Evolutionary conservation across 2,329 filamentous ascomycete genomes (phyloP).

Genomic region (Trichoderma aggressivum): DNA sequence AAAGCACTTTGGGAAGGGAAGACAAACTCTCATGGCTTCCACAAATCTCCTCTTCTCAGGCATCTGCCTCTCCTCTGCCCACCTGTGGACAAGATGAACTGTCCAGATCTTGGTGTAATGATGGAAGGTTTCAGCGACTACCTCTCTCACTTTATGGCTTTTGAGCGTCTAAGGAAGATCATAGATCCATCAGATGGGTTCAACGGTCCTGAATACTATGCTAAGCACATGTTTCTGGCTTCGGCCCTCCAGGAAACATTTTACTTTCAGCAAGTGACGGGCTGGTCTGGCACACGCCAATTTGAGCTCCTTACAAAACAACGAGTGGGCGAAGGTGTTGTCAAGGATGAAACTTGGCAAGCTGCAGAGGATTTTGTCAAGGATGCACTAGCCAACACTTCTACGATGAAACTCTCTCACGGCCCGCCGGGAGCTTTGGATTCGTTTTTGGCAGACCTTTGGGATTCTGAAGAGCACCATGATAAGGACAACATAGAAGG

Average conservation of each 20-base stretch:
- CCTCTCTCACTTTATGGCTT: conserved; percentile 29
- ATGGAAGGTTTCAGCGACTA: conserved; percentile 29
- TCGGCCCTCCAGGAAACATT: conserved; percentile 21
- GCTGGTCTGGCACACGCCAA: conserved; percentile 19
- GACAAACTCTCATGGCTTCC: conserved; percentile 31
- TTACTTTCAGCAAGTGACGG: conserved; percentile 12
- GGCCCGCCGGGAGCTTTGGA: conserved; percentile 27
- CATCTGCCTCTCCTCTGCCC: conserved; percentile 1
- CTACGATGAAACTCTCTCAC: conserved; percentile 36
- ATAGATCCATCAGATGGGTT: conserved; percentile 35
- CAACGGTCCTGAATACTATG: conserved; percentile 34
- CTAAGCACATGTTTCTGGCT: conserved; percentile 32
- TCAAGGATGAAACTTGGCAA: conserved; percentile 21
- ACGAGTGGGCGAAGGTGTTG: conserved; percentile 24
- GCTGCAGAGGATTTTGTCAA: conserved; percentile 28
- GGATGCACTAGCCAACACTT: conserved; percentile 30
- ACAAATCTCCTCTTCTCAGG: conserved; percentile 31
- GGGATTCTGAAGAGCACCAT: conserved; percentile 32
- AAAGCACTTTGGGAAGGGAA: conserved; percentile 34
- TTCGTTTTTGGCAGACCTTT: conserved; percentile 27
- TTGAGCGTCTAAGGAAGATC: conserved; percentile 31
- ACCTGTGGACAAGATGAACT: not conserved
- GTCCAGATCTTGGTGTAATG: conserved; percentile 18
- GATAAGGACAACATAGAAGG: conserved; percentile 31
- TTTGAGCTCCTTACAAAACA: conserved; percentile 24